Percentiles rank a stretch among this genome's conserved stretches.
These are phyloP conservation scores for Sporobolomyces phaffii DNA, from an alignment of 768 basidiomycete species.

Conservation along the genomic window DNA sequence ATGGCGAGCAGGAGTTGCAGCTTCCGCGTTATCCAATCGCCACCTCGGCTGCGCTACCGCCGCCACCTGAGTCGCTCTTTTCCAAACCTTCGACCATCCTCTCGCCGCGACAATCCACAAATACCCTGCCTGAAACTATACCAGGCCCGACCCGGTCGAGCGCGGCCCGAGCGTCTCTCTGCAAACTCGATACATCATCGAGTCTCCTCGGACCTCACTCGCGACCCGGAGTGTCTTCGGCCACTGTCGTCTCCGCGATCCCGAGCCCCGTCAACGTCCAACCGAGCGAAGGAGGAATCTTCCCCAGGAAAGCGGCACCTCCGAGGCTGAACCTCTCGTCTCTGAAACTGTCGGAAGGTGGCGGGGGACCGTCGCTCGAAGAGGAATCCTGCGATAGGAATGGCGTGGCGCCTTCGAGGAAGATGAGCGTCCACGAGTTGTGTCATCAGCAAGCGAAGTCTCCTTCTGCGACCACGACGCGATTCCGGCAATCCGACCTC, in stretches of 20 bases:
- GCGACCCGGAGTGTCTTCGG: neutral
- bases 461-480: neutral
- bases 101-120: neutral
- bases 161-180: neutral
- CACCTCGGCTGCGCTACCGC: neutral
- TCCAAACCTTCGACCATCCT: too few species aligned
- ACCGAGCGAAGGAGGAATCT: too few species aligned
- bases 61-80: neutral
- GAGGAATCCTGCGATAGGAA: too few species aligned
- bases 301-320: too few species aligned
- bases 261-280: neutral
- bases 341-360: neutral
- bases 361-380: too few species aligned
- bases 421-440: constrained; percentile 9
- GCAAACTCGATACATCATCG: constrained; percentile 13
- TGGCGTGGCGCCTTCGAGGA: neutral
- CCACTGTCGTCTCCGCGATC: neutral
- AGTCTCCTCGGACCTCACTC: constrained; percentile 7
- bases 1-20: neutral
- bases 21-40: neutral
- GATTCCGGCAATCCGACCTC: constrained; percentile 3
- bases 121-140: neutral
- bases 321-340: too few species aligned
- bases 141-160: neutral
- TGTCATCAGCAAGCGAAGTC: constrained; percentile 17